Evolutionary conservation across 768 basidiomycete species (phyloP).

Genomic region (Coprinopsis sp.): DNA sequence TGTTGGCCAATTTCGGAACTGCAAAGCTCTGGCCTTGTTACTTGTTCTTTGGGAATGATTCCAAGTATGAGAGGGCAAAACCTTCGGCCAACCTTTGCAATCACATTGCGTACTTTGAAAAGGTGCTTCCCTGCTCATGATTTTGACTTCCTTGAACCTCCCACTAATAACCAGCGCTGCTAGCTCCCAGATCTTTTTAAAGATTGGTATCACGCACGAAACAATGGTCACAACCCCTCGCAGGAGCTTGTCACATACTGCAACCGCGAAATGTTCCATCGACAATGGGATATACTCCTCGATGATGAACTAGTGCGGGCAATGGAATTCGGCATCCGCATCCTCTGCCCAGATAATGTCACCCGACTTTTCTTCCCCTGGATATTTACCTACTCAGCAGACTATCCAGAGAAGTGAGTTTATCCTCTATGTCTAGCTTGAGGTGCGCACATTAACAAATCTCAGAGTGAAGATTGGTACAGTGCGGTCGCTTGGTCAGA

Average conservation of each 20-base stretch:
- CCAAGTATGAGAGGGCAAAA: constrained; percentile 15
- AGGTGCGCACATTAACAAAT: neutral
- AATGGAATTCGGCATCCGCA: no score
- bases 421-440: neutral
- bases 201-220: neutral
- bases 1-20: constrained; percentile 14
- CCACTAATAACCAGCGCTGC: neutral
- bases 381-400: neutral
- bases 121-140: neutral
- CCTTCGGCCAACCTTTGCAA: constrained; percentile 8
- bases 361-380: constrained; percentile 16
- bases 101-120: constrained; percentile 17
- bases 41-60: constrained; percentile 16
- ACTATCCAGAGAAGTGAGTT: neutral
- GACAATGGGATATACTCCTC: neutral
- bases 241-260: neutral
- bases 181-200: neutral
- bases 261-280: neutral
- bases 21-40: constrained; percentile 17
- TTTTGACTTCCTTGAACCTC: neutral
- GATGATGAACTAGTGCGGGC: neutral
- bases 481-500: neutral
- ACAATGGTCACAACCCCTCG: neutral
- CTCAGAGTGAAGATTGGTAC: neutral
- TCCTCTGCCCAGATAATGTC: constrained; percentile 63